Base-by-base conservation (phyloP, 495 filamentous ascomycete genomes). In the Hypoxylon lienhwacheense region DNA sequence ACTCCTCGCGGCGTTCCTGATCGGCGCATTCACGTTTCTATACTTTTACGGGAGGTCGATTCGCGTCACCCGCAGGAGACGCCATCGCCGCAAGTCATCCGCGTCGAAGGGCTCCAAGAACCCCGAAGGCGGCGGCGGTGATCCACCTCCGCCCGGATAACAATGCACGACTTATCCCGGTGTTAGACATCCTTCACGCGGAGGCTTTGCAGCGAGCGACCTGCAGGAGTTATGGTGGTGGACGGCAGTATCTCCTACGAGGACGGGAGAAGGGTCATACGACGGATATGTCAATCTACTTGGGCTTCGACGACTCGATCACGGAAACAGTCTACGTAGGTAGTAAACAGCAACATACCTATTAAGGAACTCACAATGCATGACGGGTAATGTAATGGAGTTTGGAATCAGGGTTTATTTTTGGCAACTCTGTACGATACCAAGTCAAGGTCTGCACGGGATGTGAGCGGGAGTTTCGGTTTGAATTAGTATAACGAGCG, bases 11-110 rank as follows among this genome's bases (percentile, higher is more conserved):
- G 47, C 63, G 4, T 73, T 73, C 37, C 28, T 71, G 7, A 42
- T 41, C n/a, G 65, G 52, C 8, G 34, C 57, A 20, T 53, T 61
- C 17, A 64, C 50, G 16, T 69, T 71, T 36, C 10, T 71, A 29
- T 55, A 66, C 37, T 41, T 63, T 0, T 70, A 70, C 43, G 57
- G 61, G 17, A 45, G n/a, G 1, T 67, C 68, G 2, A 67, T 70
- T 10, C 64, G 64, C 4, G 52, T 61, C 28, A 44, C 22, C 0
- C 26, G 28, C n/a, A 63, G 47, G 51, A 59, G 47, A 15, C 55
- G 52, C 15, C 61, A 36, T 32, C 50, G 58, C 15, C 53, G 53
- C 42, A 55, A 59, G 29, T 65, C 53, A 1, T 53, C 64, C 3
- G 64, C 35, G 31, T 69, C 66, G 24, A 67, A 63, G 42, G 45